Evolutionary conservation across 768 basidiomycete genomes (phyloP).

Genomic region (Russula foetens): DNA sequence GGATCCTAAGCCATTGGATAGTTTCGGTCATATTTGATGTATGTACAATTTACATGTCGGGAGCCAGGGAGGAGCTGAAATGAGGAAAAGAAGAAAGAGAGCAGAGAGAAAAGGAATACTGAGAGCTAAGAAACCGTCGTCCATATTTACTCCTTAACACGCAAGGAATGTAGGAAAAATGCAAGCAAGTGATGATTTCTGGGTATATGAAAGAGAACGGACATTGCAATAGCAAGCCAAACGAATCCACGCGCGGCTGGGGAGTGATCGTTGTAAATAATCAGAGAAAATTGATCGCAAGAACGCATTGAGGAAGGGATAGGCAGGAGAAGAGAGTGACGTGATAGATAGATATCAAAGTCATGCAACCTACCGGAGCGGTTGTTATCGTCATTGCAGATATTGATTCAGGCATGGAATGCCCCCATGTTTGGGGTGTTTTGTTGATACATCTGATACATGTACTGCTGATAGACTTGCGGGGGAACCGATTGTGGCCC

Average conservation of each 20-base stretch:
- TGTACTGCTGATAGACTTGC: slow-evolving; percentile 69
- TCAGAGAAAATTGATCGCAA: slow-evolving; percentile 4
- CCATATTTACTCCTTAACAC: slow-evolving; percentile 8
- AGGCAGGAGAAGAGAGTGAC: slow-evolving; percentile 14
- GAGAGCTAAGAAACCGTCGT: slow-evolving; percentile 1
- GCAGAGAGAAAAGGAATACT: not conserved
- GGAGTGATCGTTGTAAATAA: slow-evolving; percentile 15
- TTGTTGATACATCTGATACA: slow-evolving; percentile 76
- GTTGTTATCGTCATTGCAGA: slow-evolving; percentile 9
- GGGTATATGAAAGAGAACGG: slow-evolving; percentile 16
- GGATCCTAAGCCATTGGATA: not conserved
- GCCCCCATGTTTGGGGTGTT: slow-evolving; percentile 71
- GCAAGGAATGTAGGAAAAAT: slow-evolving; percentile 15
- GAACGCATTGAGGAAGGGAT: slow-evolving; percentile 4
- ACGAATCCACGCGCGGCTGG: slow-evolving; percentile 10
- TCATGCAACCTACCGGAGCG: slow-evolving; percentile 6
- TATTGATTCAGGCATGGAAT: slow-evolving; percentile 37
- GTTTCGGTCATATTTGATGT: slow-evolving; percentile 1
- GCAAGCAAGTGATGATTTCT: slow-evolving; percentile 18
- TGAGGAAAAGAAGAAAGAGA: not conserved
- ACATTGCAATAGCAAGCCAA: slow-evolving; percentile 15
- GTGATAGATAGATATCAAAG: slow-evolving; percentile 15
- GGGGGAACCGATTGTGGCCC: slow-evolving; percentile 50
- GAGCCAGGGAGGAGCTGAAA: not conserved
- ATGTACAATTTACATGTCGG: slow-evolving; percentile 15